Base-by-base conservation (phyloP, 208 protist genomes). In the Acanthamoeba triangularis region DNA sequence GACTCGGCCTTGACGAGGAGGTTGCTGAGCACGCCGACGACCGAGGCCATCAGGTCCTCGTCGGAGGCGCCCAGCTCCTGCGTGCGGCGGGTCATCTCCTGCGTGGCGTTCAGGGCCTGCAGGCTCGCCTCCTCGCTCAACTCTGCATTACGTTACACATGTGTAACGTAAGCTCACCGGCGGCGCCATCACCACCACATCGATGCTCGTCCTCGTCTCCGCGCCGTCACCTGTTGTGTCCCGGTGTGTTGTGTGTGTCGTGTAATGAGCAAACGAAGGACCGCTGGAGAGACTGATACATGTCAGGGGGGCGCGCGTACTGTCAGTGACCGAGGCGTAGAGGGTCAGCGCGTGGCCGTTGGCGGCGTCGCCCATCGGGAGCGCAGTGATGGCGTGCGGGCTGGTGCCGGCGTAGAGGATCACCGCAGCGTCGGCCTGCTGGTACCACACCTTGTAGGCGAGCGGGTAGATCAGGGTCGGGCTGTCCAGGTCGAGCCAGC, bases 401-500 rank as follows among this genome's bases (percentile, higher is more conserved):
- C 72, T 80, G 30, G 33, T 14, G 30, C 72, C 72, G 33, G 72
- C 28, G 35, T 37, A 80, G 72, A 80, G 30, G 30, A 80, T 44
- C 16, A 80, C 72, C 37, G 72, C 72, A 20, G 72, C 72, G 35
- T 30, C 72, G 35, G 30, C 72, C 72, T 80, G 72, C 72, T 80
- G 25, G 72, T 44, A 80, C 72, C 72, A 80, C 35, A 80, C 35
- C 72, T 80, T 80, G 72, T 80, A 80, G 72, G 33, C 23, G 35
- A 80, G 72, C 30, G 72, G 30, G 37, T 44, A 80, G 30, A 44
- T 44, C 35, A 80, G 72, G 16, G 18, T 49, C 33, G 72, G 14
- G 72, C 72, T 80, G 72, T 80, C 72, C 33, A 80, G 14, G 37
- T 80, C 72, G 30, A 44, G 10, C 72, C 72, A 80, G 33, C 37